A percentile compares a stretch with the other conserved stretches of the same genome.
Conservation (phyloP, 108 stramenopile genomes). For the Fistulifera pelliculosa region DNA sequence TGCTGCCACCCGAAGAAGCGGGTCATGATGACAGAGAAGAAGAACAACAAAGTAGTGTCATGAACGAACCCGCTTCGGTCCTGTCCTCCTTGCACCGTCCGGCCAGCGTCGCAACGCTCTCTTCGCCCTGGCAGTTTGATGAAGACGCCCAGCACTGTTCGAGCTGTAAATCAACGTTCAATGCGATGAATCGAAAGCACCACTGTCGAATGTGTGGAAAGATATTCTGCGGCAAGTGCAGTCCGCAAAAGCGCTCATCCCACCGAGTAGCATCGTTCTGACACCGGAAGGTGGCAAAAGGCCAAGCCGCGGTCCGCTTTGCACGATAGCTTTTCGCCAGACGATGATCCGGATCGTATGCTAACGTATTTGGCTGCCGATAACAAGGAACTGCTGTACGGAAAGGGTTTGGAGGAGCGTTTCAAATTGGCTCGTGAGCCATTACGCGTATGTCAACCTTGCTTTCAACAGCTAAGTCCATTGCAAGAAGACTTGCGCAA, state of each 20-base stretch:
- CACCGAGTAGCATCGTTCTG: slow-evolving; percentile 62
- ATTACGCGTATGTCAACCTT: slow-evolving; percentile 50
- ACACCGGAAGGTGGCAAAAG: slow-evolving; percentile 29
- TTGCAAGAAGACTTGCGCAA: slow-evolving; percentile 61
- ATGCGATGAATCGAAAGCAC: slow-evolving; percentile 63
- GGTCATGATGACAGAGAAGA: no score
- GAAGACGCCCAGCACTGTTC: slow-evolving; percentile 27
- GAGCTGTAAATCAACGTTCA: slow-evolving; percentile 45
- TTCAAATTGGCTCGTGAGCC: slow-evolving; percentile 50
- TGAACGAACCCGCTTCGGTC: no score
- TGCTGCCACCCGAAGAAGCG: no score
- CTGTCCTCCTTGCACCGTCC: no score
- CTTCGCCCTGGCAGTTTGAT: slow-evolving; percentile 59
- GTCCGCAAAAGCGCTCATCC: slow-evolving; percentile 52
- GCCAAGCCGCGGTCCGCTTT: slow-evolving; percentile 12
- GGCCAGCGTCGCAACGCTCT: slow-evolving; percentile 9
- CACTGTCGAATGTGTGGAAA: slow-evolving; percentile 85
- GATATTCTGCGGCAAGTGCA: slow-evolving; percentile 72
- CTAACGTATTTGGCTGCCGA: slow-evolving; percentile 26
- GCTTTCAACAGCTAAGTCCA: slow-evolving; percentile 41
- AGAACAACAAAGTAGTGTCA: no score
- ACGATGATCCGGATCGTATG: slow-evolving; percentile 60
- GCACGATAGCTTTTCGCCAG: slow-evolving; percentile 28
- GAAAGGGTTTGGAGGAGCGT: slow-evolving; percentile 61
- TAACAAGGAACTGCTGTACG: slow-evolving; percentile 34